phyloP scores from a whole-genome alignment of 1,139 yeast species.

The Meyerozyma elateridarum region DNA sequence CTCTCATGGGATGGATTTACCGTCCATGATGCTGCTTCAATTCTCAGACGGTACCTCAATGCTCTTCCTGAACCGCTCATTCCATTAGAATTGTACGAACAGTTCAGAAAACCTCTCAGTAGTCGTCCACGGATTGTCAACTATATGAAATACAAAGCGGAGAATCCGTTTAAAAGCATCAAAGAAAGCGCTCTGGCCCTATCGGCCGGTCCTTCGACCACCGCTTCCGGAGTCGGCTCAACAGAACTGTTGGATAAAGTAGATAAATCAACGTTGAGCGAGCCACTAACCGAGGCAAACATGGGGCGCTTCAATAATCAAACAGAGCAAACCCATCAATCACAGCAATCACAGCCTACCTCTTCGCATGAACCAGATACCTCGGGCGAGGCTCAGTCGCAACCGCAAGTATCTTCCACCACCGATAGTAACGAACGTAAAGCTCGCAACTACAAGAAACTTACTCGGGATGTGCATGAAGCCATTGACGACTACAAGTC shows the following conservation, averaged over 20 bases:
- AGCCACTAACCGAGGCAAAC: constrained; percentile 30
- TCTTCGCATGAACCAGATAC: not conserved
- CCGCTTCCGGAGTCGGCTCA: constrained; percentile 5
- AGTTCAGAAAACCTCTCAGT: constrained; percentile 73
- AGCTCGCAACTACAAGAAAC: constrained; percentile 30
- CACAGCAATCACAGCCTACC: constrained; percentile 5
- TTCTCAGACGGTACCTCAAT: constrained; percentile 78
- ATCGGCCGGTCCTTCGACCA: constrained; percentile 5
- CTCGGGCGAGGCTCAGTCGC: constrained; percentile 2
- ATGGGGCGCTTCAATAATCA: constrained; percentile 21
- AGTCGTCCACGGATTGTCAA: constrained; percentile 55
- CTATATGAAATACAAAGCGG: constrained; percentile 56
- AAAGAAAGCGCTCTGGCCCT: constrained; percentile 3
- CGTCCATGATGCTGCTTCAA: constrained; percentile 96
- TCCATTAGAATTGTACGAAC: constrained; percentile 72
- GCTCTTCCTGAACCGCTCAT: constrained; percentile 90
- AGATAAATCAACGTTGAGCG: too few species aligned
- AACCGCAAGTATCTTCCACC: constrained; percentile 5
- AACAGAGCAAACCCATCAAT: not conserved
- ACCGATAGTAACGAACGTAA: constrained; percentile 4
- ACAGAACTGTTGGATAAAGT: constrained; percentile 13
- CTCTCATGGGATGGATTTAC: constrained; percentile 89
- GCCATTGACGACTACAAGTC: constrained; percentile 69
- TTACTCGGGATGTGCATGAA: constrained; percentile 57
- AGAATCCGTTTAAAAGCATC: constrained; percentile 27